These are phyloP conservation scores for Linderniella brevidens DNA, from an alignment of 257 asterid genomes.

Conservation along the genomic window DNA sequence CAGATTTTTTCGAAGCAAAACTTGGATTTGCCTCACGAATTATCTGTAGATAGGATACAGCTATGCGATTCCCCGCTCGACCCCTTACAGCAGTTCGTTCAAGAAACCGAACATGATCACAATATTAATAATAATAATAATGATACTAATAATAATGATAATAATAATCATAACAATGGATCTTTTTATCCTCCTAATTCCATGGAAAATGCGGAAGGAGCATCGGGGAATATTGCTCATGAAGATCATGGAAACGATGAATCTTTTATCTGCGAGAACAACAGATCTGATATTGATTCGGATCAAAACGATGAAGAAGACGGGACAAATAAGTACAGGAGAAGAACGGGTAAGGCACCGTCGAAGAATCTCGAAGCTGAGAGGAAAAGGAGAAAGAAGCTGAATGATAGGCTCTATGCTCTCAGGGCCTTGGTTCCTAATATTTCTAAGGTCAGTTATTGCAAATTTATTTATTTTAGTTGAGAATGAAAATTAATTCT, in stretches of 20 bases:
- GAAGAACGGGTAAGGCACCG: constrained; percentile 52
- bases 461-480: neutral
- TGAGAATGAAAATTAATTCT: neutral
- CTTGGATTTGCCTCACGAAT: constrained; percentile 20
- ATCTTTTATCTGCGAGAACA: constrained; percentile 31
- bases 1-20: constrained; percentile 8
- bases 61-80: constrained; percentile 11
- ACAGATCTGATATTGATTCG: constrained; percentile 40
- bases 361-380: constrained; percentile 72
- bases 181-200: no score
- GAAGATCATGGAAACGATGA: constrained; percentile 29
- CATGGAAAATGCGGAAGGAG: no score
- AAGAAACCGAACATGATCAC: constrained; percentile 13
- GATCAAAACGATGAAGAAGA: constrained; percentile 67
- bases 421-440: constrained; percentile 80
- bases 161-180: no score
- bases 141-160: no score
- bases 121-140: neutral
- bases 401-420: constrained; percentile 65
- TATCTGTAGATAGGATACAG: constrained; percentile 22
- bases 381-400: constrained; percentile 83
- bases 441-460: constrained; percentile 48
- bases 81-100: constrained; percentile 9
- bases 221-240: constrained; percentile 7
- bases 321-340: constrained; percentile 28